phyloP scores from a whole-genome alignment of 2,329 filamentous ascomycete genomes.

The Scedosporium aurantiacum region DNA sequence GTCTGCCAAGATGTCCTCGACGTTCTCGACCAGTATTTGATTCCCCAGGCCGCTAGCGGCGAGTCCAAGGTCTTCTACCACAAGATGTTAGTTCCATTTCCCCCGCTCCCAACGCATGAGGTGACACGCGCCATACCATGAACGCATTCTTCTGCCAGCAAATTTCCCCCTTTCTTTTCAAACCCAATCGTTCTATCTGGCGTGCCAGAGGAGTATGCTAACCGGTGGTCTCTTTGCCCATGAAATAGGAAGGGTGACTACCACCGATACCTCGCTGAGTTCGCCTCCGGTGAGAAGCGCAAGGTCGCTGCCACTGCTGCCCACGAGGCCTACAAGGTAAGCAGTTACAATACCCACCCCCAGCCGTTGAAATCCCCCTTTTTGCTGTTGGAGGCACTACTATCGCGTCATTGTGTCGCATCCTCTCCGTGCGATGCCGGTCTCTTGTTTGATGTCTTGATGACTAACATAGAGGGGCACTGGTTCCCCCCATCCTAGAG shows the following conservation, averaged over 20 bases:
- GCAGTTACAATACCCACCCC: constrained; percentile 12
- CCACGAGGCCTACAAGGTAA: constrained; percentile 95
- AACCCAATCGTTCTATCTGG: constrained; percentile 1
- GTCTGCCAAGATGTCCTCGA: constrained; percentile 97
- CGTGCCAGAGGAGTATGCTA: constrained; percentile 4
- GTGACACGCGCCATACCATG: not conserved
- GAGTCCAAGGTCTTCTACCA: constrained; percentile 99
- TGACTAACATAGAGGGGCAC: constrained; percentile 7
- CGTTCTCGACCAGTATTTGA: constrained; percentile 84
- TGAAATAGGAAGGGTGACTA: constrained; percentile 85
- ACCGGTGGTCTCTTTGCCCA: not conserved
- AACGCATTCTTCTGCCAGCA: not conserved
- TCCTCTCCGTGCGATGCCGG: not conserved
- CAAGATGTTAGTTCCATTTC: constrained; percentile 74
- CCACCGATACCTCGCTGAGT: constrained; percentile 91
- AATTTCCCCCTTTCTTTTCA: constrained; percentile 1
- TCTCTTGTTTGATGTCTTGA: not conserved
- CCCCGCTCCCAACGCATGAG: not conserved
- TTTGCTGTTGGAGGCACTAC: not conserved
- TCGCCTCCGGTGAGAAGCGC: constrained; percentile 84
- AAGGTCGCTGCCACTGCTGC: constrained; percentile 78
- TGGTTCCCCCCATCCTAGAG: constrained; percentile 43
- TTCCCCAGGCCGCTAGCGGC: constrained; percentile 90
- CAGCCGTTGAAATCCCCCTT: not conserved
- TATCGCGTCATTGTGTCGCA: not conserved